Conservation (phyloP, 805 yeast genomes). For the Spathaspora arborariae region DNA sequence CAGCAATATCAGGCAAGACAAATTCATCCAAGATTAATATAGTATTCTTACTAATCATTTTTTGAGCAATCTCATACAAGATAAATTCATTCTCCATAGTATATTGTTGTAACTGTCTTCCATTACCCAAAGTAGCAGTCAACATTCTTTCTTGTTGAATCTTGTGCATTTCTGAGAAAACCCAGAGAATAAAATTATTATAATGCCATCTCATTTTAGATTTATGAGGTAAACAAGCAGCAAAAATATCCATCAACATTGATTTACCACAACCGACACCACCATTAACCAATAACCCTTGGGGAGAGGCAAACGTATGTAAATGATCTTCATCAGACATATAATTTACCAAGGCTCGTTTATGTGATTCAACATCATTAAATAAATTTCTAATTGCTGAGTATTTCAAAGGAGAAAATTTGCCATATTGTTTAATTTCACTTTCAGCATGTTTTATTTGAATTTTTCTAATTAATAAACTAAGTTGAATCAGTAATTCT, state of each 20-base stretch:
- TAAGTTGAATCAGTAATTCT: constrained; percentile 42
- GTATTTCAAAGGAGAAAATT: constrained; percentile 15
- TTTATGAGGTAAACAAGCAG: constrained; percentile 56
- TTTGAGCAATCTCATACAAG: constrained; percentile 63
- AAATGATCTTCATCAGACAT: constrained; percentile 62
- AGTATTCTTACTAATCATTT: constrained; percentile 54
- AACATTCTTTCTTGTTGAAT: constrained; percentile 43
- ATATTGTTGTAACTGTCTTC: constrained; percentile 9
- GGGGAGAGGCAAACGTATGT: constrained; percentile 52
- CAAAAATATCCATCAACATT: constrained; percentile 70
- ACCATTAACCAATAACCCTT: constrained; percentile 60
- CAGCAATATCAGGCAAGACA: constrained; percentile 72
- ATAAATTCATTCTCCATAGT: constrained; percentile 60
- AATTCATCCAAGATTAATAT: constrained; percentile 67
- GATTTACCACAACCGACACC: constrained; percentile 76
- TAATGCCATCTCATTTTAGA: constrained; percentile 71
- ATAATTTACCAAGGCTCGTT: constrained; percentile 43
- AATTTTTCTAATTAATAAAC: constrained; percentile 31
- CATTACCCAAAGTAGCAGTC: constrained; percentile 46
- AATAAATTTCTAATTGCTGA: constrained; percentile 19
- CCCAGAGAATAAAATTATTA: constrained; percentile 66
- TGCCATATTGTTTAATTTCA: constrained; percentile 8
- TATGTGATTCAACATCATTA: constrained; percentile 25
- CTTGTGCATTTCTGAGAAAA: constrained; percentile 56
- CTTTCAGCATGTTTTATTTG: constrained; percentile 29